Evolutionary conservation across 1,139 yeast species (phyloP), one percentile per base, ranked within the genome.

Genomic region (Blastobotrys persicus): DNA sequence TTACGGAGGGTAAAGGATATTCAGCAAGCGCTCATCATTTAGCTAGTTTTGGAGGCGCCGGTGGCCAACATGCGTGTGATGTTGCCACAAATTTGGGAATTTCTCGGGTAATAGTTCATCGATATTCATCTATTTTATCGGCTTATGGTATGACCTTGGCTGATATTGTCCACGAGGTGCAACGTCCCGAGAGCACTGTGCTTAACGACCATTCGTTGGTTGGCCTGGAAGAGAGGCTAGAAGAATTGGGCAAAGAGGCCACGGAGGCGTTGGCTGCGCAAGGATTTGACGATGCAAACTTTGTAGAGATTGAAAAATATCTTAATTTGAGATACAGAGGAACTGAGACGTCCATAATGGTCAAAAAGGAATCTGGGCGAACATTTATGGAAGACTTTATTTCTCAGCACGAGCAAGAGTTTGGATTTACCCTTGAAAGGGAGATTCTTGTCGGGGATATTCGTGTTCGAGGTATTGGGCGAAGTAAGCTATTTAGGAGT

Each of bases 301-400:
- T 67, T 19, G 65, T 80, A 23, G 59, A 52, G 20, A 71, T 77
- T 48, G 95, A 88, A 59, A 77, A 78, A 31, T 86, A 78, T 58
- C 71, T 88, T 56, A 89, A 89, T 63, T 72, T 91, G 75, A 76
- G 94, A 60, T 91, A 87, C 64, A 80, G 81, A 54, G 97, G 97
- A 4, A 85, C 96, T 14, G 97, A 89, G 62, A 85, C 96, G 2
- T 83, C 85, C 42, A 72, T 91, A 55, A 84, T 89, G 83, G 80
- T 87, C 33, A 61, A 70, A 47, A 76, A 64, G 53, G 63, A 55
- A 11, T 60, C 55, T 18, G 54, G 54, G 28, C 64, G 69, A 58
- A 66, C 72, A 3, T 62, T 55, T 42, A 45, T 48, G 6, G 57
- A 62, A n/a, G 67, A 66, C 45, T 82, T 81, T 61, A 65, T 75